Evolutionary conservation across 2,329 filamentous ascomycete species (phyloP).

Genomic region (Sarocladium oryzae): DNA sequence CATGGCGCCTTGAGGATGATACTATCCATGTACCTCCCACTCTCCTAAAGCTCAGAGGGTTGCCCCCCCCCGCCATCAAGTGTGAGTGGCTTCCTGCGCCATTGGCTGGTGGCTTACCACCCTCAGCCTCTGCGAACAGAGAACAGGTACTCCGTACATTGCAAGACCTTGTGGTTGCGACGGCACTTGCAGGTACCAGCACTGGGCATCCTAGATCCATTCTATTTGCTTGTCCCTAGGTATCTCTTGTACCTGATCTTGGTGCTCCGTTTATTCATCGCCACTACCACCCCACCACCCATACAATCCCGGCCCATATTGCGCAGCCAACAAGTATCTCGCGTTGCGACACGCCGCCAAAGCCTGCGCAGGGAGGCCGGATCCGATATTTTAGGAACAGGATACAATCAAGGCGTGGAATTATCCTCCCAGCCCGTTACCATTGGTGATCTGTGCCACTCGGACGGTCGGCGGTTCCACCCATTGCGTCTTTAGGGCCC

Average conservation of each 20-base stretch:
- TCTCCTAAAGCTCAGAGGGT: neutral
- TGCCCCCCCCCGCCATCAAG: neutral
- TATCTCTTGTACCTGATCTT: neutral
- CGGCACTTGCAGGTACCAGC: neutral
- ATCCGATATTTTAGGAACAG: neutral
- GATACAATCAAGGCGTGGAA: neutral
- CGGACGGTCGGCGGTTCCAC: slow-evolving; percentile 1
- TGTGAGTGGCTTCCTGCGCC: neutral
- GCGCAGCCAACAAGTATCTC: slow-evolving; percentile 1
- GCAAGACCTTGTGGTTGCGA: neutral
- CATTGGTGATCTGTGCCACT: neutral
- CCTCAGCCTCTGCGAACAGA: neutral
- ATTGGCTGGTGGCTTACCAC: neutral
- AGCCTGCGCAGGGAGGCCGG: neutral
- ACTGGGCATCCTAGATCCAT: no score
- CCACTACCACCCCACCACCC: neutral
- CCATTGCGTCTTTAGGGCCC: neutral
- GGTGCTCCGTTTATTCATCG: neutral
- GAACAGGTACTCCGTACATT: neutral
- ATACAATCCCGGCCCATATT: neutral
- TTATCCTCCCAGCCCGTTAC: neutral
- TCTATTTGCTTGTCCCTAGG: no score
- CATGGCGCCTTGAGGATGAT: neutral
- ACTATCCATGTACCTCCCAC: neutral
- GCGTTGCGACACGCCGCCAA: neutral